Percentiles rank a stretch among this genome's conserved stretches.
These are phyloP conservation scores for Erodium moschatum DNA, from an alignment of 441 rosid genomes.

Conservation along the genomic window DNA sequence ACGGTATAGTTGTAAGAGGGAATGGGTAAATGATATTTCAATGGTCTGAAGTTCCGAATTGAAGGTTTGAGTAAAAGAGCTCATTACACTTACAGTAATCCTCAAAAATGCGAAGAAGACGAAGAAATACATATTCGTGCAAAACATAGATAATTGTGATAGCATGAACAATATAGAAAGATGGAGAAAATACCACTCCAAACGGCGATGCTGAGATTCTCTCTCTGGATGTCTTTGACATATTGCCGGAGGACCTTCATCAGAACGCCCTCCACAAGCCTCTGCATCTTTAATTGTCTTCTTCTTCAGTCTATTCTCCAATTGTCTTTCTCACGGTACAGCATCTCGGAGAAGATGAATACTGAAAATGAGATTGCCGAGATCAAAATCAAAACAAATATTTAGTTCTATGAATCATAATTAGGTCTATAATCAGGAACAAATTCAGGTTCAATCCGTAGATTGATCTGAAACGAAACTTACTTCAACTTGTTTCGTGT, in stretches of 20 bases:
- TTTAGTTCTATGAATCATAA: not conserved
- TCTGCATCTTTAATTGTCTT: constrained; percentile 16
- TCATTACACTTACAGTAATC: not conserved
- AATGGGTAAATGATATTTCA: not conserved
- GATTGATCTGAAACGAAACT: not conserved
- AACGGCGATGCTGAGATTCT: constrained; percentile 68
- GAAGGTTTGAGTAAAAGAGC: not conserved
- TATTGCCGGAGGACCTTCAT: constrained; percentile 62
- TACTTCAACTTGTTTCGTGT: not conserved
- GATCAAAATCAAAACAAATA: not conserved
- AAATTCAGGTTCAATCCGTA: not conserved
- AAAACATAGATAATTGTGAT: not conserved
- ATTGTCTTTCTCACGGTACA: not conserved
- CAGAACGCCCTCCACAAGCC: constrained; percentile 50
- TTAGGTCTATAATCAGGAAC: not conserved
- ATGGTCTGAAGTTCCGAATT: not conserved
- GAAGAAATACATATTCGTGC: not conserved
- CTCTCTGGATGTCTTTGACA: constrained; percentile 67
- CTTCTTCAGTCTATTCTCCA: not conserved
- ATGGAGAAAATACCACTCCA: constrained; percentile 37
- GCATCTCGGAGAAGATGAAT: not conserved
- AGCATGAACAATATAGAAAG: not conserved
- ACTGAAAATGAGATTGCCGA: not conserved
- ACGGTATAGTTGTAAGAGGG: not conserved
- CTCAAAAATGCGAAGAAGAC: not conserved